Evolutionary conservation across 768 basidiomycete genomes (phyloP), one percentile per base, ranked within the genome.

Genomic region (Boletellus sp.): DNA sequence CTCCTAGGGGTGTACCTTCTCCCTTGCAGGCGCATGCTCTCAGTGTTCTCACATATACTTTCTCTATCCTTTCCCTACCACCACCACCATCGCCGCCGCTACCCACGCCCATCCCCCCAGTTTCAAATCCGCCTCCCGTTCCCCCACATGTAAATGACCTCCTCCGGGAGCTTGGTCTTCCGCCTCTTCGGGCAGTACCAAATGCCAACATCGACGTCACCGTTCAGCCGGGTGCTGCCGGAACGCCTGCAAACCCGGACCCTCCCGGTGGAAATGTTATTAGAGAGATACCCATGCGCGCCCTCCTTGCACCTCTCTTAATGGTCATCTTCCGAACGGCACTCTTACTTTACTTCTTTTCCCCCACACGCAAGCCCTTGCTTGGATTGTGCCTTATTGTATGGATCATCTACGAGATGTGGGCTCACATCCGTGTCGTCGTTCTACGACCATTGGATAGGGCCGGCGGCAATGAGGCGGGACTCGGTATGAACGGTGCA

Each of bases 361-460:
- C 84, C 4, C 87, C 87, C 0, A 77, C 84, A 7, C 76, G 84
- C 55, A 85, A 86, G 48, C 87, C 87, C 6, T 62, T 89, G 17
- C 78, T 89, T 51, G 84, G 81, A 32, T 55, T 86, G 34, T 68
- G 88, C 49, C 75, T 90, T 26, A 67, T 83, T 20, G 78, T 74
- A 2, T 89, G 85, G 85, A 79, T 87, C 64, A 48, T 84, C 22
- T 90, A 86, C 62, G 87, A 90, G 65, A 80, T 85, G 31, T 87
- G 85, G 85, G 78, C 77, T 45, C 83, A 83, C 22, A 76, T 89
- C 50, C 76, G 83, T 34, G 75, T 66, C 28, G 68, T 72, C 36
- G 53, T 77, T 19, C 55, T 69, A 67, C 57, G 78, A 59, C 42
- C 59, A 73, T 24, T 59, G 42, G 63, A 66, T 31, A 74, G 72